A percentile compares a stretch with the other conserved stretches of the same genome.
Evolutionary conservation across 306 rosid genomes (phyloP).

Genomic region (Abrus precatorius): DNA sequence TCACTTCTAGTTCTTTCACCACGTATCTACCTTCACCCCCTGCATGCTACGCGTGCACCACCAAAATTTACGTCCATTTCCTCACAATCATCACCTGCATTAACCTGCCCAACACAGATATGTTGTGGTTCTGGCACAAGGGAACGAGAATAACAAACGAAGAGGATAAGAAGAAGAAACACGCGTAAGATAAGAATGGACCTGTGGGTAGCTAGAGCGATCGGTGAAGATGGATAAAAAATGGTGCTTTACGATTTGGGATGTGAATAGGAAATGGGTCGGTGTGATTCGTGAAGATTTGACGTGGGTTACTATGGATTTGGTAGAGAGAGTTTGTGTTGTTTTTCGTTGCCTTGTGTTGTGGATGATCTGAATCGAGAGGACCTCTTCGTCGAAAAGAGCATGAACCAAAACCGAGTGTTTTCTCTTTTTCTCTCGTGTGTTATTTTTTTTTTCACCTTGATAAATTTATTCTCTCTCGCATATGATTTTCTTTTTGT

Average conservation of each 20-base stretch:
- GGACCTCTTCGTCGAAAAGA: constrained; percentile 67
- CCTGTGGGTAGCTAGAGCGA: constrained; percentile 27
- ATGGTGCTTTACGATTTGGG: constrained; percentile 27
- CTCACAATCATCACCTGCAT: constrained; percentile 55
- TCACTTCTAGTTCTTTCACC: constrained; percentile 44
- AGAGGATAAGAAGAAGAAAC: neutral
- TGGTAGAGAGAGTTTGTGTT: constrained; percentile 29
- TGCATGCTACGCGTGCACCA: constrained; percentile 66
- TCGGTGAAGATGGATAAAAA: constrained; percentile 51
- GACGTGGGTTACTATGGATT: constrained; percentile 80
- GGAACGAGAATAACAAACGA: neutral
- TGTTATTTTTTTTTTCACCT: neutral
- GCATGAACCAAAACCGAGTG: constrained; percentile 70
- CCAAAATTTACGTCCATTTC: constrained; percentile 72
- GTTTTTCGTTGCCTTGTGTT: neutral
- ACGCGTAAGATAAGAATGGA: constrained; percentile 3
- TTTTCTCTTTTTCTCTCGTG: neutral
- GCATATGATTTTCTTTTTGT: neutral
- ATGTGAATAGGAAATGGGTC: constrained; percentile 60
- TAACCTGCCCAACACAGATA: constrained; percentile 34
- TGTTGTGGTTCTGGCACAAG: constrained; percentile 17
- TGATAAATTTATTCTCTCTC: too few species aligned
- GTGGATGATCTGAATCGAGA: constrained; percentile 80
- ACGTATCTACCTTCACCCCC: constrained; percentile 45
- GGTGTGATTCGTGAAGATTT: constrained; percentile 58